Conservation (phyloP, 129 eudicot species). For the Scalesia atractyloides region DNA sequence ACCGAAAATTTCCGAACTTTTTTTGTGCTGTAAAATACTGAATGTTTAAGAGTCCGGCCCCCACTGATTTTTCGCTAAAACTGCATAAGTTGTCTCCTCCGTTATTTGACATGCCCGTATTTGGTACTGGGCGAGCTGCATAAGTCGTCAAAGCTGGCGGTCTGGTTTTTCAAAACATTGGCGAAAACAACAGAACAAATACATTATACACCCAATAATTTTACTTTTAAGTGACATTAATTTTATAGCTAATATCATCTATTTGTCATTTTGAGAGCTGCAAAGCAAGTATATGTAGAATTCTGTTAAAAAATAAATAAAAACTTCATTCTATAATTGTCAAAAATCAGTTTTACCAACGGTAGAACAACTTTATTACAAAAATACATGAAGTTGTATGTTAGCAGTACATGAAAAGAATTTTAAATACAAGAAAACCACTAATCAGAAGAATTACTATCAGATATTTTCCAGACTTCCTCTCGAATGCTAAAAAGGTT, state of each 20-base stretch:
- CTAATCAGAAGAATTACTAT: slow-evolving; percentile 13
- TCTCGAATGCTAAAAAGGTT: slow-evolving; percentile 68
- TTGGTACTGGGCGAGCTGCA: no score
- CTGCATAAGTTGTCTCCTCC: no score
- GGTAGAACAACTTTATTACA: slow-evolving; percentile 8
- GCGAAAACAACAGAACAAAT: neutral
- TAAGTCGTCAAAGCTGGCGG: neutral
- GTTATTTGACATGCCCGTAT: no score
- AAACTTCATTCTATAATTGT: neutral
- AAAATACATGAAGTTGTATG: neutral
- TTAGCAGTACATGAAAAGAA: slow-evolving; percentile 16
- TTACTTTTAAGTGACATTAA: neutral
- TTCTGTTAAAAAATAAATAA: neutral
- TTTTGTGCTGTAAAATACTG: no score
- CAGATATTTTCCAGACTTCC: slow-evolving; percentile 46
- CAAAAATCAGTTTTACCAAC: slow-evolving; percentile 8
- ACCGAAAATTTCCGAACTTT: no score
- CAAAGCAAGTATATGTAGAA: neutral
- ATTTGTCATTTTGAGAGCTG: neutral
- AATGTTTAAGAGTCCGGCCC: no score
- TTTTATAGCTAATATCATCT: no score
- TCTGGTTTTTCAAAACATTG: neutral
- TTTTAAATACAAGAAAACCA: slow-evolving; percentile 6
- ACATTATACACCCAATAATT: neutral
- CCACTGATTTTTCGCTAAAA: no score